These are phyloP conservation scores for Gracilaria gracilis DNA, from an alignment of 23 red algal species.

Conservation along the genomic window DNA sequence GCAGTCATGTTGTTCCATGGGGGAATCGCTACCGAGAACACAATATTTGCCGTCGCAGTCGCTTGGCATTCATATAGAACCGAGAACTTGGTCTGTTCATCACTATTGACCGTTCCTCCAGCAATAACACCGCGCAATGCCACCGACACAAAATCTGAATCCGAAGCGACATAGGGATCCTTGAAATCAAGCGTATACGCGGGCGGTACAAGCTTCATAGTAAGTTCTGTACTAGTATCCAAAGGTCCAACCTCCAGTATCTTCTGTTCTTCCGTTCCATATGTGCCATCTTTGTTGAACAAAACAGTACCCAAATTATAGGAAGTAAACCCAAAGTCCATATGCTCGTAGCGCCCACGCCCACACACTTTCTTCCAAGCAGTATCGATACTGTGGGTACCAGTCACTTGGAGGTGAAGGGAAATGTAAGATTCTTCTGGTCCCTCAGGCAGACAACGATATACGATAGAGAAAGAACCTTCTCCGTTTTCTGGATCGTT, in stretches of 20 bases:
- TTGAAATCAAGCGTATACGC: constrained; percentile 64
- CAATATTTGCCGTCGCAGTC: constrained; percentile 50
- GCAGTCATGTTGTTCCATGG: constrained; percentile 80
- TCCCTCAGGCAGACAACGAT: constrained; percentile 32
- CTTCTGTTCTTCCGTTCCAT: constrained; percentile 59
- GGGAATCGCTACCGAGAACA: constrained; percentile 61
- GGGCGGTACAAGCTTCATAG: constrained; percentile 37
- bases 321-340: constrained; percentile 57
- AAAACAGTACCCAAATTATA: constrained; percentile 36
- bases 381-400: constrained; percentile 38
- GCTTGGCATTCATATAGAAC: constrained; percentile 60
- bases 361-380: constrained; percentile 79
- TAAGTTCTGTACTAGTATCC: constrained; percentile 56
- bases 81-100: constrained; percentile 56
- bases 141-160: constrained; percentile 48
- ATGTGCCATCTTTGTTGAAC: constrained; percentile 70
- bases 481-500: constrained; percentile 41
- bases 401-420: constrained; percentile 48
- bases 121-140: constrained; percentile 45
- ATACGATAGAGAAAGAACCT: constrained; percentile 46
- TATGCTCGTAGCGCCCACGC: constrained; percentile 41
- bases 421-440: constrained; percentile 23
- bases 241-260: constrained; percentile 57
- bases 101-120: constrained; percentile 35
- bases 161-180: constrained; percentile 41